Base-by-base conservation (phyloP, 768 basidiomycete species). In the Udeniomyces megalosporus region DNA sequence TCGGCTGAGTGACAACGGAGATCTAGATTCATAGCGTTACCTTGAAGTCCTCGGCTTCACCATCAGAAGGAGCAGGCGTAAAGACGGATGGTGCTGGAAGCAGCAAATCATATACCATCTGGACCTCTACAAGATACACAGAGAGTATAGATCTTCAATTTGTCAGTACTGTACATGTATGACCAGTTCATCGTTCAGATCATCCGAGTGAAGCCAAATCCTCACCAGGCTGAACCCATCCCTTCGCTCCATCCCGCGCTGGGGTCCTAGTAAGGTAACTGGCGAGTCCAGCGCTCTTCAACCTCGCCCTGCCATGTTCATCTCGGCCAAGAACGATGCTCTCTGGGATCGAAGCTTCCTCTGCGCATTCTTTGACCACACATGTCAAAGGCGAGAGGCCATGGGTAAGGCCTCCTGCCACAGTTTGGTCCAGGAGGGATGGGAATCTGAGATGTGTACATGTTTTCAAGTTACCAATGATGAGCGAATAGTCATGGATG, bases 21-120 rank as follows among this genome's bases (percentile, higher is more conserved):
- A 22, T 8, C 17, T 20, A 3, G 58, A 47, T 34, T 59, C 46
- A 50, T 31, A 44, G 46, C 38, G 38, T 57, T 60, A 90, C 91
- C 76, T 89, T 82, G 68, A 99, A 99, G 1, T 80, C 84, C 70
- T 95, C 91, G 2, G 95, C 95, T 71, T 99, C 95, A 28, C 88
- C 91, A 67, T 99, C 95, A 24, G 81, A 76, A 0, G 91, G 88
- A 56, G 78, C 77, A 7, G 88, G 88, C 51, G 77, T 76, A 66
- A 85, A 81, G 20, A 77, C 73, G 15, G 76, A 72, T 5, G 35
- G 57, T 5, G 75, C 66, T 0, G 88, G 89, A 24, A 95, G 79
- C 52, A 74, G 72, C 52, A 96, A 76, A 68, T 96, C 89, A 69
- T 90, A 97, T 26, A 85, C 76, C 70, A 87, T 91, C 77, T 65